Base-by-base conservation (phyloP, 352 stramenopile genomes). In the Globisporangium nodosum region DNA sequence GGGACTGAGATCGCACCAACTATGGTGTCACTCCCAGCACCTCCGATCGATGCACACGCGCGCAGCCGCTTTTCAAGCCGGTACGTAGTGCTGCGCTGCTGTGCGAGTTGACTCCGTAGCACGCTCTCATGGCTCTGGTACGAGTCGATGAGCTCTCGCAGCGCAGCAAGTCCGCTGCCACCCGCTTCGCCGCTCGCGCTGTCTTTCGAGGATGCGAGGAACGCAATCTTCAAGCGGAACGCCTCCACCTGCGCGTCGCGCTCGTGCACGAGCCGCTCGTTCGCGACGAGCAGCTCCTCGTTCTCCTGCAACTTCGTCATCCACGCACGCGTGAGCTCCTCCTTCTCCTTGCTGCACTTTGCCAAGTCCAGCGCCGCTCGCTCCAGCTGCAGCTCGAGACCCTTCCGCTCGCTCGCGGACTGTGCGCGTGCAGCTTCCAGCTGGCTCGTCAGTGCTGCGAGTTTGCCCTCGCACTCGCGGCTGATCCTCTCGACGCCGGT, bases 291-390 rank as follows among this genome's bases (percentile, higher is more conserved):
- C 2, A 84, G 51, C 42, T 87, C 73, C 60, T 87, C 74, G 11
- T 69, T 73, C 39, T 87, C 71, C 30, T 76, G 64, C 3, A 37
- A 54, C 51, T 84, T 87, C 8, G 54, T 50, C 51, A 74, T 69
- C 59, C 72, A 71, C 1, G 61, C 39, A 1, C 49, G 20, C 18
- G 45, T 48, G 3, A 66, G 39, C 6, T 58, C 49, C 11, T 77
- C 62, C 49, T 75, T 84, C 33, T 79, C 72, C 11, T 61, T 65
- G 0, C 48, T 35, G 18, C 58, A 49, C 27, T 63, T 64, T 15
- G 30, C 40, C 4, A 69, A 31, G 5, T 43, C 37, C 8, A 43
- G 37, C 37, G 37, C 37, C 37, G 13, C 12, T 18, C 37, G 11
- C 37, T 43, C 37, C 11, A 43, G 37, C 37, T 43, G 37, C 37